phyloP scores from a whole-genome alignment of 1,139 yeast genomes.

The Kluyveromyces marxianus region DNA sequence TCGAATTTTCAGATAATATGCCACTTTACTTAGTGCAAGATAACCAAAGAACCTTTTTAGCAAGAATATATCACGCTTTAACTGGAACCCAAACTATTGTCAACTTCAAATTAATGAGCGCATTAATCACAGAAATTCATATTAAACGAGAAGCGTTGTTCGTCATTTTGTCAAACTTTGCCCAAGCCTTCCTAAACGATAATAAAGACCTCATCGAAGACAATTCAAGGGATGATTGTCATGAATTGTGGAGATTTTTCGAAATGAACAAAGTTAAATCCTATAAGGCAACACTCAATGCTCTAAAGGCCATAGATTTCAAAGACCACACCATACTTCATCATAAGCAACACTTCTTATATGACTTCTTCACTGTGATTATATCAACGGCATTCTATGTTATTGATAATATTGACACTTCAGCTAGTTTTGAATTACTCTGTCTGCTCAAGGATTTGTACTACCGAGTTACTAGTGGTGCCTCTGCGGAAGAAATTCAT shows the following conservation, averaged over 20 bases:
- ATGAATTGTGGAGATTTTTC: conserved; percentile 12
- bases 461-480: neutral
- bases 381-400: conserved; percentile 15
- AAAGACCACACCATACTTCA: conserved; percentile 15
- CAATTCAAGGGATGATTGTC: conserved; percentile 13
- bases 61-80: conserved; percentile 16
- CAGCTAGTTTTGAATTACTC: conserved; percentile 9
- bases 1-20: conserved; percentile 19
- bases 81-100: conserved; percentile 16
- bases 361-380: conserved; percentile 18
- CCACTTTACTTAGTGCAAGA: conserved; percentile 21
- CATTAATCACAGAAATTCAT: conserved; percentile 19
- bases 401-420: conserved; percentile 14
- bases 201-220: conserved; percentile 12
- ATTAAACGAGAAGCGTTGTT: conserved; percentile 14
- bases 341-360: conserved; percentile 15
- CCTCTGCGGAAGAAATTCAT: neutral
- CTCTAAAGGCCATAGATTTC: conserved; percentile 15
- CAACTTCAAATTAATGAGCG: conserved; percentile 19
- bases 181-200: conserved; percentile 16
- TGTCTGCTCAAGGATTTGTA: conserved; percentile 5
- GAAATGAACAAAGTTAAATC: conserved; percentile 11
- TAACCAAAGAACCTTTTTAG: conserved; percentile 19
- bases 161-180: conserved; percentile 16
- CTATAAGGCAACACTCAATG: conserved; percentile 14